Evolutionary conservation across 2,329 filamentous ascomycete genomes (phyloP), one percentile per base, ranked within the genome.

Genomic region (Cordyceps cicadae): DNA sequence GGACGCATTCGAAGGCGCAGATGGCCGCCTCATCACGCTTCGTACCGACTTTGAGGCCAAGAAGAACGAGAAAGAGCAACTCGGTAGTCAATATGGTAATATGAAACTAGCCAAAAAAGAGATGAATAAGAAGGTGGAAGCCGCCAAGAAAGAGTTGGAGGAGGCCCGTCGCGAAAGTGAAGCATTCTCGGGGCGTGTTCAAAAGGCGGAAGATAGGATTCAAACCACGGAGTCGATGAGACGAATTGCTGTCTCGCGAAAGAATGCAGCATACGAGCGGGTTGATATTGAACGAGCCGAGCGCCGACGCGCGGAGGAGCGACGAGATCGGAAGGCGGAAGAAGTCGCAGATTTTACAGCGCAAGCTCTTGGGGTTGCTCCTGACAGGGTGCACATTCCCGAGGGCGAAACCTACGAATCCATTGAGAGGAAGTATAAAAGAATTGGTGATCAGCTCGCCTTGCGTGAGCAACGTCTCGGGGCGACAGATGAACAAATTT

Each of bases 1-100:
- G 45, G 86, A 90, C 63, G 79, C 76, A 29, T 83, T 84, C 52
- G 82, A 89, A 62, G 87, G 87, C 3, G 83, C 85, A 59, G 90
- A 91, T 68, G 86, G 83, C 54, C 80, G 81, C 57, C 75, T 93
- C 1, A 81, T 85, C 51, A 75, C 75, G 14, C 75, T 91, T 2
- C 81, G 81, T 59, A 72, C 76, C 17, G 77, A 84, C 53, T 78
- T 95, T 1, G 71, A 76, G 54, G 81, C 85, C 4, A 73, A 77
- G 60, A 82, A 86, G 8, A 70, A 71, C 3, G 71, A 79, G 63
- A 72, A 74, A 14, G 74, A 79, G 1, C 77, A 80, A 53, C 76
- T 81, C 29, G 81, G 85, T 69, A 68, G 74, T 14, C 80, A 85
- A 62, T 87, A 81, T 64, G 84, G 80, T 21, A 76, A 77, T 57